Conservation (phyloP, 345 rosid species). For the Boechera retrofracta region DNA sequence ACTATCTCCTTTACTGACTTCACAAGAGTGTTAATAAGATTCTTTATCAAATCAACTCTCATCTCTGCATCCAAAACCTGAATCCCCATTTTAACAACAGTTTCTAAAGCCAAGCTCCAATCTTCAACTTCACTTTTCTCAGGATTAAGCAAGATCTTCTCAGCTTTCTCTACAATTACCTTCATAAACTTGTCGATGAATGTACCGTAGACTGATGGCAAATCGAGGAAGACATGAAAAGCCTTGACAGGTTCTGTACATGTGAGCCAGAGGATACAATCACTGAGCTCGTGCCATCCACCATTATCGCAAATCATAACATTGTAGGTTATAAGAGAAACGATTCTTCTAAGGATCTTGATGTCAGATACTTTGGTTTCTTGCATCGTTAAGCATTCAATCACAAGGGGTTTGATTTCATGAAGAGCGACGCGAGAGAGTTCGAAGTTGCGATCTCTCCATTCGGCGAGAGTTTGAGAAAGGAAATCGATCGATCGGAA, state of each 20-base stretch:
- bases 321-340: not conserved
- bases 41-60: not conserved
- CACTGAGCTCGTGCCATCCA: slow-evolving; percentile 21
- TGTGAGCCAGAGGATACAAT: slow-evolving; percentile 13
- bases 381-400: not conserved
- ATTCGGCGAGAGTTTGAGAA: not conserved
- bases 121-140: not conserved
- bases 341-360: not conserved
- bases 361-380: not conserved
- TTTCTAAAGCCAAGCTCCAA: slow-evolving; percentile 25
- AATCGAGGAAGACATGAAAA: slow-evolving; percentile 1
- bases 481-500: not conserved
- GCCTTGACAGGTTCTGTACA: not conserved
- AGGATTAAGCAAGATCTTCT: not conserved
- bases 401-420: slow-evolving; percentile 10
- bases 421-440: not conserved
- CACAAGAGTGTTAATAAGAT: not conserved
- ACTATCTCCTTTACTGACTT: not conserved
- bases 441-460: not conserved
- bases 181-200: not conserved
- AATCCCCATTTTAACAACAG: not conserved
- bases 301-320: not conserved
- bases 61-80: not conserved
- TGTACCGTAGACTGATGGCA: not conserved
- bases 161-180: not conserved